A percentile compares a stretch with the other conserved stretches of the same genome.
Conservation (phyloP, 2,329 filamentous ascomycete genomes). For the Aspergillus caelatus region DNA sequence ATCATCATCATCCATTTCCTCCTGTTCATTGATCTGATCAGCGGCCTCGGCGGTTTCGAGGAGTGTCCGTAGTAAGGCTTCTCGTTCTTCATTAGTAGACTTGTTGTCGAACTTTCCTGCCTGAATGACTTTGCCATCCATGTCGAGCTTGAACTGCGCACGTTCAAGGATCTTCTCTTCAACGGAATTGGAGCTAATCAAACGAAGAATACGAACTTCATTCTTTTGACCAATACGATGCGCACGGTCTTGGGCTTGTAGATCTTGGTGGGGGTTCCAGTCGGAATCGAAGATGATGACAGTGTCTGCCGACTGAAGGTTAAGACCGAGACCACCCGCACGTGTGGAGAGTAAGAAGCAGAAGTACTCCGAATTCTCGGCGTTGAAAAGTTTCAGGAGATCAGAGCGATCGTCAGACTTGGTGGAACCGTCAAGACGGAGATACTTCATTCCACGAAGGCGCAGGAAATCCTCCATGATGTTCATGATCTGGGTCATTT, state of each 20-base stretch:
- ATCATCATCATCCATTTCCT: conserved; percentile 98
- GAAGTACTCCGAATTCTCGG: conserved; percentile 87
- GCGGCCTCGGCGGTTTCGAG: conserved; percentile 76
- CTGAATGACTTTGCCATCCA: conserved; percentile 99
- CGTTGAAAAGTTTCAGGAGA: conserved; percentile 85
- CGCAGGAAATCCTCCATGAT: conserved; percentile 99
- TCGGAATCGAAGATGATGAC: conserved; percentile 99
- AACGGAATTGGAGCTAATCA: conserved; percentile 95
- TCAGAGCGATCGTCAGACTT: conserved; percentile 97
- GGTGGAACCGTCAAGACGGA: conserved; percentile 93
- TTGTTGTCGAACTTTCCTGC: conserved; percentile 99
- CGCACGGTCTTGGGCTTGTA: conserved; percentile 98
- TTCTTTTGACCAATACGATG: conserved; percentile 99
- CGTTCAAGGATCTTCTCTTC: conserved; percentile 98
- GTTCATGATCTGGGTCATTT: conserved; percentile 99
- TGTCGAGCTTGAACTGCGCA: conserved; percentile 96
- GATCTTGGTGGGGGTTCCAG: conserved; percentile 99
- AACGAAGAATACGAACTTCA: conserved; percentile 90
- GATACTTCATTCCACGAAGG: conserved; percentile 78
- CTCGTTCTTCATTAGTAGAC: conserved; percentile 96
- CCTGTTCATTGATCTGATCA: conserved; percentile 76
- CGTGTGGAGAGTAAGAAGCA: conserved; percentile 98
- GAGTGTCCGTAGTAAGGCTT: conserved; percentile 91
- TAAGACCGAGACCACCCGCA: conserved; percentile 95
- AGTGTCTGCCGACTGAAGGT: conserved; percentile 95